Conservation (phyloP, 2,329 filamentous ascomycete genomes). For the Periconia sp. region DNA sequence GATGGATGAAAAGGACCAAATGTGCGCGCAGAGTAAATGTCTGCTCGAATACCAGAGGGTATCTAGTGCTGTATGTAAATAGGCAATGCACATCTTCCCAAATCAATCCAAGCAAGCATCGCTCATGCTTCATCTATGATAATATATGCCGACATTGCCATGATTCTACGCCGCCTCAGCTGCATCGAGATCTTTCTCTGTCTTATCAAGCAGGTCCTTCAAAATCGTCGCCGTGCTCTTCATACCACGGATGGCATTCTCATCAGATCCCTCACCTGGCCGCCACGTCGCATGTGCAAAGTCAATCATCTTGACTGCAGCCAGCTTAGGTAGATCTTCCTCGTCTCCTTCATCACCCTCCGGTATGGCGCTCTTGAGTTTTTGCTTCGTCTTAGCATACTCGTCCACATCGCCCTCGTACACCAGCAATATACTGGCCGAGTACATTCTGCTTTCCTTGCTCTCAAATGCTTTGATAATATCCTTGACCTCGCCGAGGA, state of each 20-base stretch:
- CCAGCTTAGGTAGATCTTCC: conserved; percentile 66
- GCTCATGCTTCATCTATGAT: too few relatives aligned
- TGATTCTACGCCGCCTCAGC: conserved; percentile 3
- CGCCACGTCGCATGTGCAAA: conserved; percentile 92
- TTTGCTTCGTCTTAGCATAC: conserved; percentile 52
- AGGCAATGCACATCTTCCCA: not conserved
- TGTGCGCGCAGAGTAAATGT: too few relatives aligned
- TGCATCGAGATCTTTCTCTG: conserved; percentile 28
- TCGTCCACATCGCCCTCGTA: conserved; percentile 69
- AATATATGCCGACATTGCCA: too few relatives aligned
- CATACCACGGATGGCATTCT: conserved; percentile 80
- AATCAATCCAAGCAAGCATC: not conserved
- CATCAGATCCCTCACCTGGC: conserved; percentile 81
- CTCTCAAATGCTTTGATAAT: conserved; percentile 63
- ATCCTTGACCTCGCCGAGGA: conserved; percentile 57
- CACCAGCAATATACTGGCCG: conserved; percentile 67
- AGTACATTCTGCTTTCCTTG: conserved; percentile 72
- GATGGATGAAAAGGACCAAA: too few relatives aligned
- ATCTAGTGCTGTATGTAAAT: not conserved
- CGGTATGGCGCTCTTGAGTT: conserved; percentile 24
- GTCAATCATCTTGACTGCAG: conserved; percentile 87
- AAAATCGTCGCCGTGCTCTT: conserved; percentile 75
- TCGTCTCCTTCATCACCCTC: conserved; percentile 54
- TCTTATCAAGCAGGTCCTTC: conserved; percentile 60
- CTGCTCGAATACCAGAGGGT: too few relatives aligned